Evolutionary conservation across 2,329 filamentous ascomycete genomes (phyloP), one percentile per base, ranked within the genome.

Genomic region (Neofusicoccum kwambonambiense): DNA sequence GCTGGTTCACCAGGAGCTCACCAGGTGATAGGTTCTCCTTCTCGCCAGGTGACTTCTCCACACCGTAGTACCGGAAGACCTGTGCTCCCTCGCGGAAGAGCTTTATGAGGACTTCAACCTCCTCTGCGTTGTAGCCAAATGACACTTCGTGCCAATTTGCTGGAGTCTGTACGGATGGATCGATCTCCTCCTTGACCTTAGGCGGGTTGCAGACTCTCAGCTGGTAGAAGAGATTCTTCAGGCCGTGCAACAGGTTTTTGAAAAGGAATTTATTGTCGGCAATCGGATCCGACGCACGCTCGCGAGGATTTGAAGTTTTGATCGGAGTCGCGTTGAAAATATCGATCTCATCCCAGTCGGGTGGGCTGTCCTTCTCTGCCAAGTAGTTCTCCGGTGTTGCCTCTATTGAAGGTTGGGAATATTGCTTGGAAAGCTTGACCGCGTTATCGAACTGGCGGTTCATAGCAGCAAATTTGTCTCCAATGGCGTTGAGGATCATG

Each of bases 251-350:
- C 6, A 99, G 82, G 69, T 97, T 99, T 77, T 93, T 93, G 81
- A 99, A 99, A 4, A 99, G 81, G 70, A 99, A 98, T 73, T 98
- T 97, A 81, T 99, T 99, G 76, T 99, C 96, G 3, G 89, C 88
- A 15, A 99, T 93, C 0, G 95, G 94, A 73, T 98, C 93, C 13
- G 90, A 89, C 64, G 90, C 92, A 66, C 94, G 86, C 69, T 99
- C 95, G 54, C 93, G 88, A 7, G 93, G 91, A 72, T 95, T 97
- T 0, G 92, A 91, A 0, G 92, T 95, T 79, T 96, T 97, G 79
- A 99, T 98, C 0, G 95, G 96, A 73, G 94, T 95, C 2, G 95
- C 95, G 50, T 87, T 91, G 79, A 98, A 99, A 54, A 99, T 97
- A 77, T 99, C 96, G 45, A 95, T 94, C 77, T 98, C 93, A 72